phyloP scores from a whole-genome alignment of 2,329 filamentous ascomycete species.

The Aspergillus sp. region DNA sequence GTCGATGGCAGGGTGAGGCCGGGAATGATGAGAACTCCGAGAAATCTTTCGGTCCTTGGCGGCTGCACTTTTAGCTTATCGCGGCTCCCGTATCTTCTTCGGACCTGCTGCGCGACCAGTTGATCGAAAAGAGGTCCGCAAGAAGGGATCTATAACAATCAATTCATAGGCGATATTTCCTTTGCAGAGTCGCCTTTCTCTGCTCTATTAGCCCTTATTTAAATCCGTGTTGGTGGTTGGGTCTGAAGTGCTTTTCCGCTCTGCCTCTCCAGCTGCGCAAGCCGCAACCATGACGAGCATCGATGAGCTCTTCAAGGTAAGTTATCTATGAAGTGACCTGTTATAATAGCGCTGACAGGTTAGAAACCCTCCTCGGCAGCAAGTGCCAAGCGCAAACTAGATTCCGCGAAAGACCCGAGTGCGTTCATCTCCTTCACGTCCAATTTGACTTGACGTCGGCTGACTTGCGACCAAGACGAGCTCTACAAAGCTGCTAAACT shows the following conservation, averaged over 20 bases:
- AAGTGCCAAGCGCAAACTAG: constrained; percentile 60
- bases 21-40: constrained; percentile 19
- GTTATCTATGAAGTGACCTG: background rate
- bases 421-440: constrained; percentile 20
- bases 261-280: constrained; percentile 8
- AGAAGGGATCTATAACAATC: background rate
- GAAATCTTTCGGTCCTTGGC: constrained; percentile 40
- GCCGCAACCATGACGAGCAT: constrained; percentile 57
- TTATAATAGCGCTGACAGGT: constrained; percentile 19
- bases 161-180: background rate
- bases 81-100: constrained; percentile 29
- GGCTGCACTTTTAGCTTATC: constrained; percentile 36
- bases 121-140: background rate
- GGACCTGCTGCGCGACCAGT: constrained; percentile 19
- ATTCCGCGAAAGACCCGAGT: constrained; percentile 55
- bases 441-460: constrained; percentile 2
- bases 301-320: constrained; percentile 62
- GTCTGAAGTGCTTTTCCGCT: background rate
- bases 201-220: background rate
- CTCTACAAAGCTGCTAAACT: constrained; percentile 63
- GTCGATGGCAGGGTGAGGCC: constrained; percentile 13
- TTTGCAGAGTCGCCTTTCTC: background rate
- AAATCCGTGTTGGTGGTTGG: constrained; percentile 3
- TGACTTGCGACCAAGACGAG: constrained; percentile 44
- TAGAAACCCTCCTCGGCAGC: constrained; percentile 52